Percentiles rank a stretch among this genome's conserved stretches.
Evolutionary conservation across 345 rosid genomes (phyloP).

Genomic region (Excoecaria cochinchinensis): DNA sequence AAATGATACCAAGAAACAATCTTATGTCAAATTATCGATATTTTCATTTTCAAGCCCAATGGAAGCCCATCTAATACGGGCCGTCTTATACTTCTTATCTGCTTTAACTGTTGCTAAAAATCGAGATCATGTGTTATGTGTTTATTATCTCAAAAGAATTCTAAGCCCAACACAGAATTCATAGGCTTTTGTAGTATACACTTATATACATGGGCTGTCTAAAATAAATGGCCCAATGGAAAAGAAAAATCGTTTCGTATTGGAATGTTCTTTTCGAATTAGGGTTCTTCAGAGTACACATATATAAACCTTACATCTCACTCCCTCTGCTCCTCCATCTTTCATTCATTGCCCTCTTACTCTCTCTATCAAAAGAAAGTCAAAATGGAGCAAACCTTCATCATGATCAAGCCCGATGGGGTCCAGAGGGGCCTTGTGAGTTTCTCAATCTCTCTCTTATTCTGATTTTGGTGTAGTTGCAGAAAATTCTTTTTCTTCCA

Average conservation of each 20-base stretch:
- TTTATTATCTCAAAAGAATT: no score
- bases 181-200: neutral
- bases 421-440: slow-evolving; percentile 90
- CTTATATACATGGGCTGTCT: neutral
- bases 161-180: no score
- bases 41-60: no score
- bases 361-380: neutral
- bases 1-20: no score
- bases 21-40: no score
- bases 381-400: slow-evolving; percentile 86
- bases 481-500: neutral
- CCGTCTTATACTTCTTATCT: no score
- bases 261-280: slow-evolving; percentile 3
- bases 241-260: neutral
- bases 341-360: neutral
- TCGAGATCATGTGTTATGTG: no score
- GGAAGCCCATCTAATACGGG: no score
- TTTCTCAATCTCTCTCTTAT: neutral
- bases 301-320: neutral
- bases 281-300: slow-evolving; percentile 3
- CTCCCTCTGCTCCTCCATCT: neutral
- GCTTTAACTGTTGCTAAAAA: no score
- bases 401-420: slow-evolving; percentile 98
- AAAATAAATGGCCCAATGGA: neutral
- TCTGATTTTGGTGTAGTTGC: neutral